phyloP scores from a whole-genome alignment of 1,284 basidiomycete species.

The Peniophora sp. region DNA sequence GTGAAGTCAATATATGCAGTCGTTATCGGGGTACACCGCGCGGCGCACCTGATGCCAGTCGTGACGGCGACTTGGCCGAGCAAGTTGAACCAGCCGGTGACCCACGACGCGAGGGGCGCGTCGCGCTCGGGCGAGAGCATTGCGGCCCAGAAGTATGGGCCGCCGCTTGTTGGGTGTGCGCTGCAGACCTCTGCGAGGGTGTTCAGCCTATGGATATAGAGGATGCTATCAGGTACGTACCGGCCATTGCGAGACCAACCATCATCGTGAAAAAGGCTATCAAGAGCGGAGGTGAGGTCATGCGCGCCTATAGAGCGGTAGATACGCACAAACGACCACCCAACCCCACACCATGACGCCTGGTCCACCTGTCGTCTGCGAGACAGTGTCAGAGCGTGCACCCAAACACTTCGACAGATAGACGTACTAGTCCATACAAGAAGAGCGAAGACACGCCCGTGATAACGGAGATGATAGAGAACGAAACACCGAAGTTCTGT shows the following conservation, averaged over 20 bases:
- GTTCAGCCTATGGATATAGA: neutral
- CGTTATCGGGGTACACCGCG: neutral
- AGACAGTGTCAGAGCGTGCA: neutral
- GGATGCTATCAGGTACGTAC: slow-evolving; percentile 22
- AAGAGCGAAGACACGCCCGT: slow-evolving; percentile 64
- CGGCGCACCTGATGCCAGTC: slow-evolving; percentile 54
- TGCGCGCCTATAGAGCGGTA: neutral
- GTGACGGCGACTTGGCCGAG: slow-evolving; percentile 72
- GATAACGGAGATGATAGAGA: slow-evolving; percentile 69
- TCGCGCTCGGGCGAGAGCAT: slow-evolving; percentile 51
- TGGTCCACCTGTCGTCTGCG: slow-evolving; percentile 62
- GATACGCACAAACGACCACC: slow-evolving; percentile 48
- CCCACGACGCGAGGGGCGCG: slow-evolving; percentile 61
- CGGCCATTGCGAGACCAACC: slow-evolving; percentile 65
- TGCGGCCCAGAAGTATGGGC: slow-evolving; percentile 71
- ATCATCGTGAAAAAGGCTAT: slow-evolving; percentile 56
- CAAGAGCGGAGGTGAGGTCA: neutral
- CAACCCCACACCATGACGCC: slow-evolving; percentile 73
- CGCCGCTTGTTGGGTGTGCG: slow-evolving; percentile 68
- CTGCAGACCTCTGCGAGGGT: slow-evolving; percentile 50
- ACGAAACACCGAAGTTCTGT: slow-evolving; percentile 70
- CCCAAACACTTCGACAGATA: neutral
- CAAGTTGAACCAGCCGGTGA: slow-evolving; percentile 71
- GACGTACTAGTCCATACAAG: slow-evolving; percentile 53
- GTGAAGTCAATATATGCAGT: neutral